Evolutionary conservation across 345 rosid species (phyloP), one percentile per base, ranked within the genome.

Genomic region (Citropsis articulata): DNA sequence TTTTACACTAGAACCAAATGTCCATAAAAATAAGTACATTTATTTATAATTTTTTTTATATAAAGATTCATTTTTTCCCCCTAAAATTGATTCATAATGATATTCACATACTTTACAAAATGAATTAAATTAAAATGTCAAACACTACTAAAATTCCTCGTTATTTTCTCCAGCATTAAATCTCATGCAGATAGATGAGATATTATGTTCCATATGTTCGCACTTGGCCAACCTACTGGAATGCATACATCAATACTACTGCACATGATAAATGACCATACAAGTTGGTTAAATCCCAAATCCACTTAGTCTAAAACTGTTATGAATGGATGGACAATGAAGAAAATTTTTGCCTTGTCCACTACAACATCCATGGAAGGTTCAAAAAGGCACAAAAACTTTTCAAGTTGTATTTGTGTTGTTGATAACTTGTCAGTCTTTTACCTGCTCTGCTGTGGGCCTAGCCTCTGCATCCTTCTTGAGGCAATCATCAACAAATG

Each of bases 381-480:
- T 53, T 31, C 48, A 33, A 35, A 66, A 50, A 12, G 18, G 31
- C 50, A 30, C 25, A 76, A 18, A 16, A 53, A 22, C 4, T 24
- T 76, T 50, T 19, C 4, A 31, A 28, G 66, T 76, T 50, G 64
- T 48, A 28, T 35, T n/a, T 28, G 22, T 60, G 40, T 25, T 10
- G 22, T 5, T 73, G 36, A 25, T 25, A 31, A 25, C 40, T 55
- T 4, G 18, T n/a, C 69, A 60, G 27, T 70, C 13, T 69, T 76
- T 75, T 84, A 92, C 99, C 96, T 95, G 94, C 27, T 93, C 96
- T 53, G 98, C 98, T 55, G 96, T 95, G 78, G 99, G 96, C 77
- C 99, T 88, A 33, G 92, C 83, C 73, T 92, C 94, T 63, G 89
- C 85, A 86, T 93, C 93, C 86, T 93, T 95, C 84, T 82, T 92